Percentiles rank a stretch among this genome's conserved stretches.
Evolutionary conservation across 257 asterid genomes (phyloP).

Genomic region (Capsicum pubescens): DNA sequence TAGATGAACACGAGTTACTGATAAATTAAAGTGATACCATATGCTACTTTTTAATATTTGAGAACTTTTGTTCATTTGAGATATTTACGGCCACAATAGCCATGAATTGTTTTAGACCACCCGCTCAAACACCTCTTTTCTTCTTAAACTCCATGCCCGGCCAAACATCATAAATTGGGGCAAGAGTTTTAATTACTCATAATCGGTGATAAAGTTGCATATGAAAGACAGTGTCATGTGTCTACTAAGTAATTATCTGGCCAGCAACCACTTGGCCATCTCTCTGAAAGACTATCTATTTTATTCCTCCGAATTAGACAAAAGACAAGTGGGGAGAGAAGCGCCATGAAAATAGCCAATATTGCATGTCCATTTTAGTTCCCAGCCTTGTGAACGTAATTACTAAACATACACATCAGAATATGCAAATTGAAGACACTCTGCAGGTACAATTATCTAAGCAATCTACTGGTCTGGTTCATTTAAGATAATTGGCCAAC

Average conservation of each 20-base stretch:
- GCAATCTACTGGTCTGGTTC: constrained; percentile 12
- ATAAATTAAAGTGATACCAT: not conserved
- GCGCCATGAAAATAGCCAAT: not conserved
- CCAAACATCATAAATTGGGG: not conserved
- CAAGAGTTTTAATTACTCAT: not conserved
- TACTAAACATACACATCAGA: constrained; percentile 17
- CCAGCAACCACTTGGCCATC: too few relatives aligned
- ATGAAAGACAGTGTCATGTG: not conserved
- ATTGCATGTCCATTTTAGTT: not conserved
- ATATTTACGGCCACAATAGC: not conserved
- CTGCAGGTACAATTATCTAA: constrained; percentile 1
- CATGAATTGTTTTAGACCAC: not conserved
- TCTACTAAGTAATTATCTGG: not conserved
- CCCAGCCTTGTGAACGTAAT: not conserved
- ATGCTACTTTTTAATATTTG: not conserved
- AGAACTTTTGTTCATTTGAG: not conserved
- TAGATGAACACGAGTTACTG: not conserved
- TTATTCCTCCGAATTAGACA: too few relatives aligned
- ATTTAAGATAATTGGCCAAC: constrained; percentile 15
- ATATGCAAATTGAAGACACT: constrained; percentile 16
- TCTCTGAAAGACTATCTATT: too few relatives aligned
- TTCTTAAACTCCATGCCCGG: not conserved
- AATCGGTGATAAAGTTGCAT: not conserved
- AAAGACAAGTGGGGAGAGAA: not conserved
- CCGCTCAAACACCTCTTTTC: not conserved